A percentile compares a stretch with the other conserved stretches of the same genome.
These are phyloP conservation scores for Diplocarpon mali DNA, from an alignment of 2,329 filamentous ascomycete species.

Conservation along the genomic window DNA sequence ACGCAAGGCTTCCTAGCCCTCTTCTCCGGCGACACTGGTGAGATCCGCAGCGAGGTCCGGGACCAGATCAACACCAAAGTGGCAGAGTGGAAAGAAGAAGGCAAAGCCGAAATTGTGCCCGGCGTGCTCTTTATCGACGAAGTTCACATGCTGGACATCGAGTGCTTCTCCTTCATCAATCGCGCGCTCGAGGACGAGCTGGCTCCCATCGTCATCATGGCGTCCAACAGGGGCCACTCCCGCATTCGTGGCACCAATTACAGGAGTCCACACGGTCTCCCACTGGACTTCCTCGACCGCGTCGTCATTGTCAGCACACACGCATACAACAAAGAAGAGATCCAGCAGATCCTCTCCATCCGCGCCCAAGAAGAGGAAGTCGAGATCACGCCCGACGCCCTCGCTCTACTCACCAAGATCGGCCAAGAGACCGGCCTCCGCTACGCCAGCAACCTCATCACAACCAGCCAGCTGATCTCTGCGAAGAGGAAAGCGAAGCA, in stretches of 20 bases:
- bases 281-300: slow-evolving; percentile 90
- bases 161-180: slow-evolving; percentile 98
- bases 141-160: slow-evolving; percentile 98
- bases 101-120: slow-evolving; percentile 95
- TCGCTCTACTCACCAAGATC: slow-evolving; percentile 91
- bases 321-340: slow-evolving; percentile 70
- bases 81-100: slow-evolving; percentile 97
- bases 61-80: slow-evolving; percentile 99
- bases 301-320: slow-evolving; percentile 95
- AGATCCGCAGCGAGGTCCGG: slow-evolving; percentile 92
- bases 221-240: slow-evolving; percentile 86
- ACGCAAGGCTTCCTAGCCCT: slow-evolving; percentile 97
- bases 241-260: slow-evolving; percentile 91
- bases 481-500: slow-evolving; percentile 79
- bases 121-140: slow-evolving; percentile 98
- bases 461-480: slow-evolving; percentile 77
- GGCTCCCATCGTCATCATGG: slow-evolving; percentile 97
- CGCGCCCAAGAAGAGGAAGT: slow-evolving; percentile 94
- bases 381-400: slow-evolving; percentile 77
- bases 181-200: slow-evolving; percentile 89
- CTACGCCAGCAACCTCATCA: slow-evolving; percentile 97
- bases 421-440: slow-evolving; percentile 83
- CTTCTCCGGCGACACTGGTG: slow-evolving; percentile 95
- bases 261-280: slow-evolving; percentile 83
- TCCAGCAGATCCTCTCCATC: slow-evolving; percentile 85